Percentiles rank a stretch among this genome's conserved stretches.
Conservation (phyloP, 1,284 basidiomycete genomes). For the Cystobasidium slooffiae region DNA sequence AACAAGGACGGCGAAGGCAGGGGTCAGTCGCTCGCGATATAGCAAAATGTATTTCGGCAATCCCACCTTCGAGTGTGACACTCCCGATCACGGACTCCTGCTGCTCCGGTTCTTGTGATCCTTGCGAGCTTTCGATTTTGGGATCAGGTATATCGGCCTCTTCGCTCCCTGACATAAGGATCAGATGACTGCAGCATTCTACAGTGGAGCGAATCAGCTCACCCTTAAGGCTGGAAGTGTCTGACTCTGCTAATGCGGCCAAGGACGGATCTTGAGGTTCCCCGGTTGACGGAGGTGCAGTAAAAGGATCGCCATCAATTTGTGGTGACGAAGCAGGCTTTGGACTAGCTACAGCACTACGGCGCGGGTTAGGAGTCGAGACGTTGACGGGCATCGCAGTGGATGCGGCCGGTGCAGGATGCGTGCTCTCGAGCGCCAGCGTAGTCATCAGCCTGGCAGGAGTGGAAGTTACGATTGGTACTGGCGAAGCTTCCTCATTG, state of each 20-base stretch:
- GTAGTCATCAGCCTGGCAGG: constrained; percentile 18
- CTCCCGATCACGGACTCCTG: too few species aligned
- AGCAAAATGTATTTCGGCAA: background rate
- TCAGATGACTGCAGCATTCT: too few species aligned
- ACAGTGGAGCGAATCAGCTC: too few species aligned
- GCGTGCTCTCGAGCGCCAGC: constrained; percentile 1
- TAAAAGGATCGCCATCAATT: background rate
- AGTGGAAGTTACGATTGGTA: constrained; percentile 6
- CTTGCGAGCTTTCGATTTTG: background rate
- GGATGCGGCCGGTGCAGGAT: background rate
- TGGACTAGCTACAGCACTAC: background rate
- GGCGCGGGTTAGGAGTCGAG: background rate
- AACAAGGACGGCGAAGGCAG: background rate
- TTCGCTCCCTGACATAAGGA: background rate
- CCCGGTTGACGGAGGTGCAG: background rate
- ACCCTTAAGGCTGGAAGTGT: background rate
- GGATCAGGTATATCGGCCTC: background rate
- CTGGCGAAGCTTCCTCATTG: background rate
- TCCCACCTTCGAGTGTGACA: background rate
- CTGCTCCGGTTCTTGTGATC: background rate
- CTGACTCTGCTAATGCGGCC: background rate
- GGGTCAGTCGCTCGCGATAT: background rate
- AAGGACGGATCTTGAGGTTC: too few species aligned
- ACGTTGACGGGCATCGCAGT: background rate
- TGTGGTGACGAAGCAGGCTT: constrained; percentile 13